Base-by-base conservation (phyloP, 139 green algal species). In the Volvox reticuliferus region DNA sequence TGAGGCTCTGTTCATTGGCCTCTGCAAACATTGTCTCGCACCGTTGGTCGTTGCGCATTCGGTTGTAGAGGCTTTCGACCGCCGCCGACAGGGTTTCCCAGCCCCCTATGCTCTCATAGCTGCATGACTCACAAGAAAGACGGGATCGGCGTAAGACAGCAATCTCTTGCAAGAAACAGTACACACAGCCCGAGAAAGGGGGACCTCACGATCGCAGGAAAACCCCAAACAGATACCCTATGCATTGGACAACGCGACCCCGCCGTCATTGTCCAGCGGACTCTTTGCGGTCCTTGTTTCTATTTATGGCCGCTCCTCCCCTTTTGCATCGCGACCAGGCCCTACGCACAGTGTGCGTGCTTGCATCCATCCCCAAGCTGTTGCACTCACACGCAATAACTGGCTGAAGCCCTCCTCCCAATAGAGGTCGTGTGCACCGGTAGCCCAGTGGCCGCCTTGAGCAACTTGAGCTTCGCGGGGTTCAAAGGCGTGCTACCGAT, bases 71-170 rank as follows among this genome's bases (percentile, higher is more conserved):
- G 19, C 55, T 67, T 63, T 86, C 76, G 2, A 91, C 87, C 13
- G 87, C 87, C 17, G 87, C 87, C n/a, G 76, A 86, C 76, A 91
- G 87, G 32, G 87, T 91, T 75, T 91, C 87, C 87, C 87, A 91
- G 28, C 87, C 87, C 75, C 87, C 87, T 79, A 91, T 85, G 76
- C 76, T 79, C 76, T 91, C 87, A 28, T 91, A 91, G 1, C 75
- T 91, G 44, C 44, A 55, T 9, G 44, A 55, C 44, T 55, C 44
- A n/a, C n/a, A 55, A 55, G 44, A 9, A 55, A 55, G 44, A 55
- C 44, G 44, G 44, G 44, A 55, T 55, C 44, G 44, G 9, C 44
- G 9, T 55, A 55, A 55, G 5, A 55, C 9, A 55, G 5, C 44
- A 55, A 55, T 14, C 5, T 9, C 44, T 9, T 55, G 44, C 44